Conservation (phyloP, 345 rosid species). For the Turritis glabra region DNA sequence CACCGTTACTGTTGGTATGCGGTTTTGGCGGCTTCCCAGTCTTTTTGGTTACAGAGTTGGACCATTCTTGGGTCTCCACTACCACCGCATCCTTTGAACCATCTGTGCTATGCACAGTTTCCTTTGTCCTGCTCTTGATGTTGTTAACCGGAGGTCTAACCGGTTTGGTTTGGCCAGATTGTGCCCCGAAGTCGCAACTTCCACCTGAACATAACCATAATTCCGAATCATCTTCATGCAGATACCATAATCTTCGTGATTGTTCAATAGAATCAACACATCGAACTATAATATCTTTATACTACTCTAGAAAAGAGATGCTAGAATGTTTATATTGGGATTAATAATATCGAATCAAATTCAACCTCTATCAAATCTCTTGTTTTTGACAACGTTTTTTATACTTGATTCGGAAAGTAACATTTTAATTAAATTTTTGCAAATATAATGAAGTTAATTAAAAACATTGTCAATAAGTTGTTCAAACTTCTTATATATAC, state of each 20-base stretch:
- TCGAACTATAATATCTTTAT: not conserved
- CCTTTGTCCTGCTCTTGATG: not conserved
- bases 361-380: not conserved
- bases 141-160: not conserved
- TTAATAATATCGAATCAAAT: not conserved
- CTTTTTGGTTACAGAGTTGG: not conserved
- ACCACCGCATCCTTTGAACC: conserved; percentile 1
- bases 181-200: not conserved
- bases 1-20: not conserved
- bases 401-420: no score
- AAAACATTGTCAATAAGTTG: not conserved
- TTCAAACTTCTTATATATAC: no score
- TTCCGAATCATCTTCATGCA: conserved; percentile 2
- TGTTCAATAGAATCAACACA: not conserved
- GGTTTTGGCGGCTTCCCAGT: conserved; percentile 53
- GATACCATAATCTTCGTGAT: not conserved
- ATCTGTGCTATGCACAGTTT: not conserved
- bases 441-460: not conserved
- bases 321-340: not conserved
- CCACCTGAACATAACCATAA: conserved; percentile 18
- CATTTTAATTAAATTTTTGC: no score
- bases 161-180: conserved; percentile 9
- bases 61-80: not conserved
- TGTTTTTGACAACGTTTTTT: not conserved
- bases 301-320: not conserved